Evolutionary conservation across 2,329 filamentous ascomycete genomes (phyloP).

Genomic region (Septoria petroselini): DNA sequence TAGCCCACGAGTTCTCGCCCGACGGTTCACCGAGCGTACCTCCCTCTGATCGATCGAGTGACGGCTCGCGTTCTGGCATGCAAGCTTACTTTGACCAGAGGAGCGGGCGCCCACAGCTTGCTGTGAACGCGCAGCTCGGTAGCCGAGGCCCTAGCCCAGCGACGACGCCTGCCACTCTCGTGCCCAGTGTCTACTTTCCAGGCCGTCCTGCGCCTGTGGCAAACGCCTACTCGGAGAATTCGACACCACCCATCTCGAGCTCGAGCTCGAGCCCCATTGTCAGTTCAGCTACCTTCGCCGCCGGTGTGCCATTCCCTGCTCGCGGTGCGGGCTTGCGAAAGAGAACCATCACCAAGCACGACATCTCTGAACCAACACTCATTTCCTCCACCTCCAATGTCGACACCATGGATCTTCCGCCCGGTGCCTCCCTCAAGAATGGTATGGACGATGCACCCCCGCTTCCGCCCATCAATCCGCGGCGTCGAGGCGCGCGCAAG

Average conservation of each 20-base stretch:
- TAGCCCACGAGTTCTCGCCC: constrained; percentile 23
- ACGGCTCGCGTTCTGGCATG: constrained; percentile 15
- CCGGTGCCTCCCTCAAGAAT: constrained; percentile 55
- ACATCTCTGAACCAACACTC: constrained; percentile 60
- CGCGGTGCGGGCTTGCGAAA: constrained; percentile 48
- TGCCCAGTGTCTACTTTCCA: constrained; percentile 26
- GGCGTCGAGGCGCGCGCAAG: constrained; percentile 48
- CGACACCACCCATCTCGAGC: constrained; percentile 54
- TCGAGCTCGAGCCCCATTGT: constrained; percentile 41
- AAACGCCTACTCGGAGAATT: constrained; percentile 50
- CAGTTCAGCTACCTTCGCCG: constrained; percentile 30
- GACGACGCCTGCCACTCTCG: constrained; percentile 22
- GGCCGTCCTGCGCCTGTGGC: constrained; percentile 22
- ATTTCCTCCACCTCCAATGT: constrained; percentile 57
- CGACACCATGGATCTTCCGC: constrained; percentile 56
- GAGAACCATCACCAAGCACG: constrained; percentile 57
- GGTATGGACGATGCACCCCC: constrained; percentile 50
- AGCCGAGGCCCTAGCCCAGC: constrained; percentile 12
- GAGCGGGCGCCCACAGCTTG: constrained; percentile 8
- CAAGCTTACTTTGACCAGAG: constrained; percentile 33
- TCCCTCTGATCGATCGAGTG: constrained; percentile 17
- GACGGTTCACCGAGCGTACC: constrained; percentile 23
- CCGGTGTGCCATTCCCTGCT: constrained; percentile 32
- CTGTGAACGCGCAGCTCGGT: constrained; percentile 7
- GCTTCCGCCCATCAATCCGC: constrained; percentile 59